These are phyloP conservation scores for Dillenia turbinata DNA, from an alignment of 164 flowering plant species.

Conservation along the genomic window DNA sequence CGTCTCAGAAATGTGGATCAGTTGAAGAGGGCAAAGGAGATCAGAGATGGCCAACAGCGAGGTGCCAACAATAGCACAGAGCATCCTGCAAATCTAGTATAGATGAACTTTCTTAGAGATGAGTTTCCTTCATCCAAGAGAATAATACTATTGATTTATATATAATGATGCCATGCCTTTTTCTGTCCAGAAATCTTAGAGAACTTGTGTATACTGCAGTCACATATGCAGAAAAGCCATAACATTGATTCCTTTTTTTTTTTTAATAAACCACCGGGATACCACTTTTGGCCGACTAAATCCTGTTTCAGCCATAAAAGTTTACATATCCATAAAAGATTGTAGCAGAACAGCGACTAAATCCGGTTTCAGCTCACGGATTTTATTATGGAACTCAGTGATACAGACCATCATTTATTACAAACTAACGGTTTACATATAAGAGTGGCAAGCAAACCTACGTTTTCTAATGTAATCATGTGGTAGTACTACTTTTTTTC, in stretches of 20 bases:
- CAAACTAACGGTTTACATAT: conserved; percentile 2
- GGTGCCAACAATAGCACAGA: conserved; percentile 13
- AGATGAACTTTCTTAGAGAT: conserved; percentile 16
- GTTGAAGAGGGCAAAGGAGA: conserved; percentile 34
- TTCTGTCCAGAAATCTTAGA: background rate
- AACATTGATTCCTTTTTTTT: background rate
- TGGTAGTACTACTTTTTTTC: background rate
- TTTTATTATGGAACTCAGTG: no score
- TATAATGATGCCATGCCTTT: no score
- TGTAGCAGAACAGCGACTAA: no score
- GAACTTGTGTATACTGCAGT: background rate
- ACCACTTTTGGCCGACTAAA: background rate
- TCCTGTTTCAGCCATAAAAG: no score
- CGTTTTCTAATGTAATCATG: conserved; percentile 6
- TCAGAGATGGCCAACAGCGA: conserved; percentile 28
- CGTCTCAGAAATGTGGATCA: conserved; percentile 31
- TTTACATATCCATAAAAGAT: no score
- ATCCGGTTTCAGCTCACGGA: no score
- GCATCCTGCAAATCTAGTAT: no score
- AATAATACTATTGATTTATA: background rate
- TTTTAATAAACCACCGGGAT: background rate
- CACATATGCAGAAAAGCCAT: background rate
- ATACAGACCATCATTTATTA: background rate
- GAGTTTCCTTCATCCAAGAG: conserved; percentile 28
- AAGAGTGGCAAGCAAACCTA: background rate